phyloP scores from a whole-genome alignment of 495 filamentous ascomycete species.

The Aspergillus funiculosus region DNA sequence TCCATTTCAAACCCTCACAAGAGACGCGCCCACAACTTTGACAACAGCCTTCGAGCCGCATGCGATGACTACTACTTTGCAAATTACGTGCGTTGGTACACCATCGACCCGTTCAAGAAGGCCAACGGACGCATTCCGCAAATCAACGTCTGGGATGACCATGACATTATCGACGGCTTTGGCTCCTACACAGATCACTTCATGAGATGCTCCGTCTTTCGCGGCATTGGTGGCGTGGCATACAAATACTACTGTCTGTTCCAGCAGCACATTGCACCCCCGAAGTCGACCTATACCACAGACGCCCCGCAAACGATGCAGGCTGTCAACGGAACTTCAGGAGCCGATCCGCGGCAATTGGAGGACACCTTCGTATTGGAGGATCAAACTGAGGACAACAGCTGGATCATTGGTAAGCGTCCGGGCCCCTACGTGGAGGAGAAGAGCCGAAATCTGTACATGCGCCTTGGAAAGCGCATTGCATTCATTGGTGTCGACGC shows the following conservation, averaged over 20 bases:
- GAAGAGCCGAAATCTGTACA: conserved; percentile 71
- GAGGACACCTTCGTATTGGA: conserved; percentile 62
- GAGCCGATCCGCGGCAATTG: conserved; percentile 59
- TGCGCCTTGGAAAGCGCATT: conserved; percentile 76
- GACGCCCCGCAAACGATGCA: conserved; percentile 52
- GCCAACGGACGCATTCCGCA: conserved; percentile 87
- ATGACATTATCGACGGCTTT: conserved; percentile 89
- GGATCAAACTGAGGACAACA: conserved; percentile 54
- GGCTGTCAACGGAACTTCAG: conserved; percentile 43
- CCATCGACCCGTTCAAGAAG: conserved; percentile 70
- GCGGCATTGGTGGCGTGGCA: conserved; percentile 79
- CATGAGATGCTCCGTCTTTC: conserved; percentile 88
- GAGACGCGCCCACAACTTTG: conserved; percentile 68
- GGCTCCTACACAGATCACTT: conserved; percentile 90
- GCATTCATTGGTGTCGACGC: conserved; percentile 87
- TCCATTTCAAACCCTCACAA: conserved; percentile 76
- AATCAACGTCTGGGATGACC: conserved; percentile 93
- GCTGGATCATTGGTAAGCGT: conserved; percentile 70
- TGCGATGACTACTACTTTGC: conserved; percentile 87
- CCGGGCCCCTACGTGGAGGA: conserved; percentile 79
- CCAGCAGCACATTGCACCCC: conserved; percentile 85
- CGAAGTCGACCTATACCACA: conserved; percentile 75
- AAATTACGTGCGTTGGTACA: conserved; percentile 87
- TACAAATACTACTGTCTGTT: conserved; percentile 93
- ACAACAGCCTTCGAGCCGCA: conserved; percentile 61